Conservation (phyloP, 2,329 filamentous ascomycete species). For the Penicillium verrucosum region DNA sequence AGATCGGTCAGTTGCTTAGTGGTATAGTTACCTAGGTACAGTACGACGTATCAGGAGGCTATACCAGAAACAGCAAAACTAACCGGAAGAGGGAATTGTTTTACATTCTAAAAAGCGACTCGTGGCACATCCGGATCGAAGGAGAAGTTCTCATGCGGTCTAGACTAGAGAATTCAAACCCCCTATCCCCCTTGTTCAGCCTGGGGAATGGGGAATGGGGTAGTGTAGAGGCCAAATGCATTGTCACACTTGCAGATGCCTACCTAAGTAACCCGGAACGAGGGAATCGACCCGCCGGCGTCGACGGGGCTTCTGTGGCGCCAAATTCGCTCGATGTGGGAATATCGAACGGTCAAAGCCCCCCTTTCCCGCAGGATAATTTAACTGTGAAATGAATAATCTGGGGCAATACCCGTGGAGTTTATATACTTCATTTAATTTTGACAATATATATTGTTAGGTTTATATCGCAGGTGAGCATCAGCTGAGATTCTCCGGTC, state of each 20-base stretch:
- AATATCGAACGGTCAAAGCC: neutral
- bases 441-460: neutral
- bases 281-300: constrained; percentile 12
- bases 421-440: neutral
- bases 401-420: neutral
- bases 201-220: neutral
- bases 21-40: too few species aligned
- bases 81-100: too few species aligned
- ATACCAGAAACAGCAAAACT: too few species aligned
- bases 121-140: neutral
- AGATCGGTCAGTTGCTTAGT: too few species aligned
- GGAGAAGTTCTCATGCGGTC: neutral
- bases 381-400: neutral
- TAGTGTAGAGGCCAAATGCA: neutral
- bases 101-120: neutral
- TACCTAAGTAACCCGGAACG: neutral
- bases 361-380: neutral
- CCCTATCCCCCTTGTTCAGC: neutral
- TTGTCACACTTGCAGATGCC: neutral
- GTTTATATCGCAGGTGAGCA: too few species aligned
- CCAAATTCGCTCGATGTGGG: neutral
- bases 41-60: too few species aligned
- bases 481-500: neutral
- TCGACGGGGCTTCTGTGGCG: constrained; percentile 10
- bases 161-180: constrained; percentile 1